Base-by-base conservation (phyloP, 768 basidiomycete species). In the Termitomyces sp. region DNA sequence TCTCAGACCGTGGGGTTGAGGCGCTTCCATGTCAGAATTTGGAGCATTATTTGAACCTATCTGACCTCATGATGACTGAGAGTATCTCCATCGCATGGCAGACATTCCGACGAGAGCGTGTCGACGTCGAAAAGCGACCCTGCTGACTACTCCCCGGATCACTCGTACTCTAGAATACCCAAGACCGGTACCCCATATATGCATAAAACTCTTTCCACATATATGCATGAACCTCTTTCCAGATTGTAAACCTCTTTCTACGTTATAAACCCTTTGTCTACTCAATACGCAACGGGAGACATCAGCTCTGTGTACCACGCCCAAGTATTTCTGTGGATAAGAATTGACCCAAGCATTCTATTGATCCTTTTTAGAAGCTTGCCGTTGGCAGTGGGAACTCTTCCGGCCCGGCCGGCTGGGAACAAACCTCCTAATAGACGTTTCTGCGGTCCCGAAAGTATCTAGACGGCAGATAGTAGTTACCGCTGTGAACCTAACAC, bases 21-120 rank as follows among this genome's bases (percentile, higher is more conserved):
- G 49, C 25, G 45, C 57, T 64, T 61, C 57, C 47, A 59, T 61
- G 63, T 61, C 59, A 51, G 34, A 53, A 36, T 37, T 32, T 29
- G 50, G 38, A 55, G 15, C 56, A 65, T 25, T 25, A 25, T 25
- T 25, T 25, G 25, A 25, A 25, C 25, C 25, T 25, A 25, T 57
- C 55, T 60, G 56, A 58, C 57, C 53, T 42, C 49, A 56, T 7
- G 57, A 29, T 52, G 25, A 40, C 60, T 57, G 43, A n/a, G n/a
- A 52, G 36, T 52, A 20, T 29, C 1, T 34, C 4, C 56, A 55
- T 61, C 62, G 61, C 62, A 66, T 63, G 59, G 60, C 37, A 51
- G 37, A 17, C n/a, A 50, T 20, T 55, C 62, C 54, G 65, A 63
- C 57, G 61, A 59, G 55, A 37, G 60, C 60, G 62, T 57, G 64